A percentile compares a stretch with the other conserved stretches of the same genome.
phyloP scores from a whole-genome alignment of 768 basidiomycete species.

The Rubroboletus pulcherrimus region DNA sequence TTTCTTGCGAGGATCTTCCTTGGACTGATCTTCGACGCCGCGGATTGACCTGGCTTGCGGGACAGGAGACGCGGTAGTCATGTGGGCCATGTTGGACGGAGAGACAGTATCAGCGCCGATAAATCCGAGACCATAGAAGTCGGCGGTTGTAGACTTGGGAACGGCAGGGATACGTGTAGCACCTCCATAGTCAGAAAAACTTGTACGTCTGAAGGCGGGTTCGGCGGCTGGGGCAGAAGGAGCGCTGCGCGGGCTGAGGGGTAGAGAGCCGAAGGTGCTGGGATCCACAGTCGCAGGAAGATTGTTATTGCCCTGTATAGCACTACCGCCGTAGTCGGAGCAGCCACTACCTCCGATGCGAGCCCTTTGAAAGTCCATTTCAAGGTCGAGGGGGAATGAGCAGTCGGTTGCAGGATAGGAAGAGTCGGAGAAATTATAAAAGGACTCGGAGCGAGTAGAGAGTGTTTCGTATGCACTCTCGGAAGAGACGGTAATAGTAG shows the following conservation, averaged over 20 bases:
- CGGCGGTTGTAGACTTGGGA: constrained; percentile 47
- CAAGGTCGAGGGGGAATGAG: constrained; percentile 61
- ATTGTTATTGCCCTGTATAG: constrained; percentile 36
- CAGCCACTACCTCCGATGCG: constrained; percentile 45
- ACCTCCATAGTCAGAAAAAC: constrained; percentile 66
- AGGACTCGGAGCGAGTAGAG: constrained; percentile 65
- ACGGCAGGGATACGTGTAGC: constrained; percentile 45
- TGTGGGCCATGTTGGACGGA: constrained; percentile 50
- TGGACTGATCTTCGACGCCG: constrained; percentile 40
- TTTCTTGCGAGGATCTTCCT: constrained; percentile 69
- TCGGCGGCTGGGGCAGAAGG: constrained; percentile 34
- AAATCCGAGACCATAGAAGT: constrained; percentile 41
- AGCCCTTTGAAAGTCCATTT: constrained; percentile 69
- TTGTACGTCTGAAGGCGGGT: constrained; percentile 40
- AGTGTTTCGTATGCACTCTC: constrained; percentile 72
- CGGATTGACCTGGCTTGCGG: constrained; percentile 37
- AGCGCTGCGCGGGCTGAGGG: constrained; percentile 55
- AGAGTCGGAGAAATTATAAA: constrained; percentile 61
- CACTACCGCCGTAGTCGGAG: constrained; percentile 51
- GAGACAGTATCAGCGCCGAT: constrained; percentile 44
- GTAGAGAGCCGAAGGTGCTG: constrained; percentile 54
- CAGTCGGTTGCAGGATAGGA: constrained; percentile 48
- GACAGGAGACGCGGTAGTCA: constrained; percentile 44
- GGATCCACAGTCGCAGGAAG: constrained; percentile 46
- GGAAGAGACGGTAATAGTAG: constrained; percentile 74